Evolutionary conservation across 1,139 yeast genomes (phyloP), one percentile per base, ranked within the genome.

Genomic region (Kluyveromyces sp.): DNA sequence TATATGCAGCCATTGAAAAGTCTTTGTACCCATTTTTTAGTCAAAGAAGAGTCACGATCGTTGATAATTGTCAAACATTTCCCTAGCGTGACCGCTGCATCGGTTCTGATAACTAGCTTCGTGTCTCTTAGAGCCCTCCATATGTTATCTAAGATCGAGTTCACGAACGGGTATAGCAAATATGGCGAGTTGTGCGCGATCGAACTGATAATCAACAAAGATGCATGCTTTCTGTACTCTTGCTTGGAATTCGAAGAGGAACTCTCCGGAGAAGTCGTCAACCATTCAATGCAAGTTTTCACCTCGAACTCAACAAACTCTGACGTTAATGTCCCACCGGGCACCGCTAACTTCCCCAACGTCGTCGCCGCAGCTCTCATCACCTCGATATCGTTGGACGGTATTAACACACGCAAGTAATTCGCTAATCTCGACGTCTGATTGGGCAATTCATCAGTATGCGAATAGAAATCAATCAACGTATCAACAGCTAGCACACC

Each of bases 231-330:
- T 58, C 95, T 77, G 46, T 77, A 77, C 56, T 88, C 96, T 59
- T 84, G 90, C 55, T 87, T 82, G 55, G 83, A 90, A 43, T 78
- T 81, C 2, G 64, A 58, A 21, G 62, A 57, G 4, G 61, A 57
- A 41, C 55, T 60, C 48, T 64, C 68, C n/a, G 65, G 63, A 7
- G 65, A 57, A 26, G 83, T 74, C 48, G 85, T 90, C 34, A 92
- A 74, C 95, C 97, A 85, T 64, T 92, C 97, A 45, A 90, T 73
- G 41, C 96, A 89, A 47, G 89, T 74, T 59, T 85, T 86, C 8
- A 94, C 94, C 63, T 92, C 97, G 57, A 81, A 85, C 53, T 90
- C 97, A 30, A 92, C 97, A 64, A 92, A 83, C 48, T 89, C 97
- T 0, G 95, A 89, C 0, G 96, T 87, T 47, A 89, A 69, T 2